A percentile compares a stretch with the other conserved stretches of the same genome.
Conservation (phyloP, 129 eudicot genomes). For the Pittosporum tobira region DNA sequence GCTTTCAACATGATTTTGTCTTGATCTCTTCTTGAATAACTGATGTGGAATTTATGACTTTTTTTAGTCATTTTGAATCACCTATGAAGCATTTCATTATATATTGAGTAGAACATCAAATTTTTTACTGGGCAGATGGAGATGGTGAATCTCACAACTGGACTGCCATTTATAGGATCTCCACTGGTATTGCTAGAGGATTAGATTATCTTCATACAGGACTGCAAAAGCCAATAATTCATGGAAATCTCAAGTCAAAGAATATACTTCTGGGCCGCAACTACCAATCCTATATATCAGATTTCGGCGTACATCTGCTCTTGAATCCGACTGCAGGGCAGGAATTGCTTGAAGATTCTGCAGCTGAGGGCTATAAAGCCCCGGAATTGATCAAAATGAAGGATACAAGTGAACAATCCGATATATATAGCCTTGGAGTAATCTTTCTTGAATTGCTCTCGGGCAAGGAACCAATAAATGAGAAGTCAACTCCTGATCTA, state of each 20-base stretch:
- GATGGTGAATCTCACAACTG: slow-evolving; percentile 65
- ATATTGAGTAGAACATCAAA: slow-evolving; percentile 1
- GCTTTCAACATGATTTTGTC: neutral
- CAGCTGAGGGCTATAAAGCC: slow-evolving; percentile 75
- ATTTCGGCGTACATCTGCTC: slow-evolving; percentile 69
- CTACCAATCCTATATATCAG: slow-evolving; percentile 56
- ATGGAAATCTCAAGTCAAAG: slow-evolving; percentile 89
- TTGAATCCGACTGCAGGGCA: slow-evolving; percentile 68
- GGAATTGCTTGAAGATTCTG: slow-evolving; percentile 71
- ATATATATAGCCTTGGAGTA: slow-evolving; percentile 77
- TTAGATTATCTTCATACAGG: slow-evolving; percentile 61
- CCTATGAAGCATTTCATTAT: neutral
- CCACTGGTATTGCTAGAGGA: slow-evolving; percentile 64
- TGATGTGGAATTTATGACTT: neutral
- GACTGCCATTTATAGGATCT: slow-evolving; percentile 54
- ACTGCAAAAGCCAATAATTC: slow-evolving; percentile 59
- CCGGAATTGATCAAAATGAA: slow-evolving; percentile 79
- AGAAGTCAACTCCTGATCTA: slow-evolving; percentile 40
- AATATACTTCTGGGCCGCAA: slow-evolving; percentile 55
- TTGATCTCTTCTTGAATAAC: neutral
- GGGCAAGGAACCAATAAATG: slow-evolving; percentile 54
- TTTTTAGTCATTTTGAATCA: neutral
- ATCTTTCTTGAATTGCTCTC: slow-evolving; percentile 72
- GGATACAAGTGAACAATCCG: slow-evolving; percentile 47
- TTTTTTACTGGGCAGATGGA: slow-evolving; percentile 46